Conservation (phyloP, 2,329 filamentous ascomycete species). For the Colletotrichum orbiculare region DNA sequence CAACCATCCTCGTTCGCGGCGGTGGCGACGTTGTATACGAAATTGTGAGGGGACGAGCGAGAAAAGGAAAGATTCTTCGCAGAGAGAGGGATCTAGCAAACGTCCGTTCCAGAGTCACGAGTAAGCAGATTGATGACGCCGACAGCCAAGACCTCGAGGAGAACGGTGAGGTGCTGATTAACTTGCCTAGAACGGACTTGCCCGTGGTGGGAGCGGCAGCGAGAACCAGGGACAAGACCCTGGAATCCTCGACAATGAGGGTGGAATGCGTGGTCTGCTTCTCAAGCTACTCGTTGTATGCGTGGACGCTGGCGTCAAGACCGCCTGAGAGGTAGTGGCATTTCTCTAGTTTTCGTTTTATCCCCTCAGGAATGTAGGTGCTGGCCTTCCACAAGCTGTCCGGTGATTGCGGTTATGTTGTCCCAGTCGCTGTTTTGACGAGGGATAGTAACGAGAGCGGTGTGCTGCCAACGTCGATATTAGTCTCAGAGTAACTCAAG, state of each 20-base stretch:
- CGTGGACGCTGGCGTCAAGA: constrained; percentile 55
- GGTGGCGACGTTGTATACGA: constrained; percentile 50
- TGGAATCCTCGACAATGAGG: constrained; percentile 17
- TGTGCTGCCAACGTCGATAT: constrained; percentile 55
- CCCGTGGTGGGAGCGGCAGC: constrained; percentile 24
- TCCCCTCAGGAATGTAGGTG: constrained; percentile 66
- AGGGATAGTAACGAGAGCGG: constrained; percentile 68
- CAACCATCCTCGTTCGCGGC: constrained; percentile 50
- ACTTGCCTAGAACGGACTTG: constrained; percentile 9
- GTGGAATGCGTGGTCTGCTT: constrained; percentile 8
- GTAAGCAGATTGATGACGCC: constrained; percentile 6
- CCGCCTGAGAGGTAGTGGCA: constrained; percentile 58
- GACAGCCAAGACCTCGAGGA: constrained; percentile 14
- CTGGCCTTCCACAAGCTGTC: constrained; percentile 43
- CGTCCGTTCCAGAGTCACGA: constrained; percentile 10
- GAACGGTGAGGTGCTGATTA: constrained; percentile 10
- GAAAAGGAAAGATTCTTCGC: constrained; percentile 54
- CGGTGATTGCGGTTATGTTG: constrained; percentile 58
- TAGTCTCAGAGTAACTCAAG: neutral
- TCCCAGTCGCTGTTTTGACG: constrained; percentile 70
- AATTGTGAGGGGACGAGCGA: constrained; percentile 57
- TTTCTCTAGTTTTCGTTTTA: constrained; percentile 47
- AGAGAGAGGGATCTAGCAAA: constrained; percentile 56
- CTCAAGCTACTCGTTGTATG: constrained; percentile 58
- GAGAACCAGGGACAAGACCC: constrained; percentile 23